A percentile compares a stretch with the other conserved stretches of the same genome.
Evolutionary conservation across 1,284 basidiomycete genomes (phyloP).

Genomic region (Tylopilus orsonianus): DNA sequence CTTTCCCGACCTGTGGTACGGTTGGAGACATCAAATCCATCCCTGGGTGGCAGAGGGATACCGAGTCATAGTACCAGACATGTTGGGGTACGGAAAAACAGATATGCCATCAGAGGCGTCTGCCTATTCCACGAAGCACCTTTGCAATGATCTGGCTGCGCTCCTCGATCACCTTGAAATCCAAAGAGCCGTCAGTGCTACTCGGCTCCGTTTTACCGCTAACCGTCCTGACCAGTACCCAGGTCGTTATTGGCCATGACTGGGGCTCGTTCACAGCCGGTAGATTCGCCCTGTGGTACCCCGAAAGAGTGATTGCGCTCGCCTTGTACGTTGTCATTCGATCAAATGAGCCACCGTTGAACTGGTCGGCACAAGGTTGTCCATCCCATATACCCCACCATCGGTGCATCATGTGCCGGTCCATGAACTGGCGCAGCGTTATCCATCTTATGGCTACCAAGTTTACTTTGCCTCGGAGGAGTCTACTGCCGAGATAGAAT

Average conservation of each 20-base stretch:
- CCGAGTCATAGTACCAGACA: conserved; percentile 70
- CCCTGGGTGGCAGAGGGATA: conserved; percentile 63
- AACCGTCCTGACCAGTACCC: conserved; percentile 1
- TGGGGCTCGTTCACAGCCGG: conserved; percentile 64
- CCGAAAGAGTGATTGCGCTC: conserved; percentile 54
- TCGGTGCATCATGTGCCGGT: conserved; percentile 46
- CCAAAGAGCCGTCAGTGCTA: conserved; percentile 46
- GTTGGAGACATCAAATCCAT: conserved; percentile 68
- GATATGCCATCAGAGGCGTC: conserved; percentile 57
- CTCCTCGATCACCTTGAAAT: conserved; percentile 57
- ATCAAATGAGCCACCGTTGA: conserved; percentile 1
- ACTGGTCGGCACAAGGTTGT: conserved; percentile 44
- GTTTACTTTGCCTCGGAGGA: conserved; percentile 54
- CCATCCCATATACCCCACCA: conserved; percentile 62
- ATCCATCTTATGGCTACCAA: conserved; percentile 63
- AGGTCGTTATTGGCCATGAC: conserved; percentile 72
- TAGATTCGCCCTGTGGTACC: conserved; percentile 68
- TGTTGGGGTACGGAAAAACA: conserved; percentile 69
- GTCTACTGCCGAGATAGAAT: conserved; percentile 53
- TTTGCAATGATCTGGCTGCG: conserved; percentile 61
- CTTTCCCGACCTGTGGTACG: conserved; percentile 74
- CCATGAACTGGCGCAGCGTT: conserved; percentile 46
- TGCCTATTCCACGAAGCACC: conserved; percentile 58
- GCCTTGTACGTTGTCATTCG: conserved; percentile 46
- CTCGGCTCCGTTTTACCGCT: not conserved